Conservation (phyloP, 306 rosid species). For the Vigna trinervia region DNA sequence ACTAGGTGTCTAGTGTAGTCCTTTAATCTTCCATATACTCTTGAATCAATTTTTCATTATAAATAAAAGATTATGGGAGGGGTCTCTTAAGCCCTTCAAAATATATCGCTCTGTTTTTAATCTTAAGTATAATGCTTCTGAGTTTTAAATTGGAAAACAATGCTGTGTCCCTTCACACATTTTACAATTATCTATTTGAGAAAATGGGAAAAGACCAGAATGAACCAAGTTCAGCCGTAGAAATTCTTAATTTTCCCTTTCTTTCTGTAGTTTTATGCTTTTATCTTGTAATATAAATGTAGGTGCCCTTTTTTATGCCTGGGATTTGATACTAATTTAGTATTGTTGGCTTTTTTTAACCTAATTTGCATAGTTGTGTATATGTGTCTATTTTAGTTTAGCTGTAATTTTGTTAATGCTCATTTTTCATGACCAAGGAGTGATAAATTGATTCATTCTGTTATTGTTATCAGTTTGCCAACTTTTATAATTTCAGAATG, state of each 20-base stretch:
- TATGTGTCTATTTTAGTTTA: constrained; percentile 19
- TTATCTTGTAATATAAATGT: background rate
- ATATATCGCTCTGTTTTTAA: too few relatives aligned
- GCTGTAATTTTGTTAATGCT: constrained; percentile 8
- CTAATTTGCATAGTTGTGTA: background rate
- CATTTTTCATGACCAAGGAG: constrained; percentile 19
- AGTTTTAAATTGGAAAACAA: constrained; percentile 3
- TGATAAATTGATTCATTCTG: constrained; percentile 62
- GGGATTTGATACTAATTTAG: background rate
- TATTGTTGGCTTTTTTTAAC: background rate
- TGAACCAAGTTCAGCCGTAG: background rate
- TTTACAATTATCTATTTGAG: background rate
- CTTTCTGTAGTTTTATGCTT: background rate
- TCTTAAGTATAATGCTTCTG: background rate
- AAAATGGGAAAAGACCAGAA: background rate
- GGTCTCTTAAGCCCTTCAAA: too few relatives aligned
- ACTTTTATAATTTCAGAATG: constrained; percentile 99
- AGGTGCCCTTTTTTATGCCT: background rate
- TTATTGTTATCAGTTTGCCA: constrained; percentile 94
- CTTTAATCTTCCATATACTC: too few relatives aligned
- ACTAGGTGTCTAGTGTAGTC: too few relatives aligned
- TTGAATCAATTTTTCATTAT: too few relatives aligned
- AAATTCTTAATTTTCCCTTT: background rate
- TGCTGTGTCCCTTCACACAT: background rate
- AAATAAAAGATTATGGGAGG: too few relatives aligned